A percentile compares a stretch with the other conserved stretches of the same genome.
Conservation (phyloP, 2,329 filamentous ascomycete genomes). For the Cryphonectria parasitica region DNA sequence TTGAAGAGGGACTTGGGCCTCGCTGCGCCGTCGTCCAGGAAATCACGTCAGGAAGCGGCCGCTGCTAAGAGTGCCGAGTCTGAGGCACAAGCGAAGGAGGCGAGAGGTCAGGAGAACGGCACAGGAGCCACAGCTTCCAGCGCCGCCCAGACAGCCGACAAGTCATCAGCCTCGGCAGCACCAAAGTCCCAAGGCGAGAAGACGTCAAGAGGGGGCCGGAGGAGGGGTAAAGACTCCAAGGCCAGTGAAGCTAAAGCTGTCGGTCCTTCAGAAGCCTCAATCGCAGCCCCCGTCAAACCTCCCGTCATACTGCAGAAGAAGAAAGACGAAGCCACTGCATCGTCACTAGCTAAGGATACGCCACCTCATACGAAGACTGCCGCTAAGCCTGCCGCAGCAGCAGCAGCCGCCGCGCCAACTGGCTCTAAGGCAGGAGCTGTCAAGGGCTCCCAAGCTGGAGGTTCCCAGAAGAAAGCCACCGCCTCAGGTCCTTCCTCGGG, state of each 20-base stretch:
- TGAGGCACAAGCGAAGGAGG: constrained; percentile 48
- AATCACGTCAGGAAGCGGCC: constrained; percentile 53
- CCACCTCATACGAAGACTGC: constrained; percentile 24
- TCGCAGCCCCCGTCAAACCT: constrained; percentile 38
- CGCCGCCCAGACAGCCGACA: constrained; percentile 23
- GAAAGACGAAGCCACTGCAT: constrained; percentile 35
- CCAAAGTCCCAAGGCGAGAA: constrained; percentile 35
- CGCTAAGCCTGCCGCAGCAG: constrained; percentile 34
- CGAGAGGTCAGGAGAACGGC: constrained; percentile 31
- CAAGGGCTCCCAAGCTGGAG: constrained; percentile 28
- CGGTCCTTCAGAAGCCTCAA: constrained; percentile 33
- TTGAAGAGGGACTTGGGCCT: constrained; percentile 69
- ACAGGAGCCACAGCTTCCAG: constrained; percentile 31
- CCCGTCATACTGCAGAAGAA: constrained; percentile 46
- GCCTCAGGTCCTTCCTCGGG: constrained; percentile 38
- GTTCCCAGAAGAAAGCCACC: constrained; percentile 39
- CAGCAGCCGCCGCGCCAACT: constrained; percentile 32
- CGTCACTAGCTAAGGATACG: constrained; percentile 34
- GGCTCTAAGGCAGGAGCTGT: constrained; percentile 34
- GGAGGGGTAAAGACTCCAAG: constrained; percentile 29
- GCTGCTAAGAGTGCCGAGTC: constrained; percentile 49
- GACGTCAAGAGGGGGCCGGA: constrained; percentile 30
- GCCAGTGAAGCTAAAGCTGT: constrained; percentile 34
- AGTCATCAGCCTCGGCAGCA: constrained; percentile 34
- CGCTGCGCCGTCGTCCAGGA: constrained; percentile 64